Conservation (phyloP, 164 flowering plant genomes). For the Kingdonia uniflora region DNA sequence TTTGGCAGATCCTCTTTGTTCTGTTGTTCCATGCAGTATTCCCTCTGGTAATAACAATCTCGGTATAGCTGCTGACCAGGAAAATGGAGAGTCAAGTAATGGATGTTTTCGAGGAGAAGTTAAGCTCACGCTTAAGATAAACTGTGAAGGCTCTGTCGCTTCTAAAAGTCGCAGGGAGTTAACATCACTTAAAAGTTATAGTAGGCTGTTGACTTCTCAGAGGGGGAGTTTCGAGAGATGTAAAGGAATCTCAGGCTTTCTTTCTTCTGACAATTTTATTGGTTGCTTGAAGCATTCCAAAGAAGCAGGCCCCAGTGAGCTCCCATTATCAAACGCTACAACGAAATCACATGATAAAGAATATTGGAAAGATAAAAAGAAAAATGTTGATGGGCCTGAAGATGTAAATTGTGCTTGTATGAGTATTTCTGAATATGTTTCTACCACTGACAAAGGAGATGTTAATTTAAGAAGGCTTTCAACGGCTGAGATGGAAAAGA, state of each 20-base stretch:
- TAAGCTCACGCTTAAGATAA: conserved; percentile 4
- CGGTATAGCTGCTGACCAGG: conserved; percentile 10
- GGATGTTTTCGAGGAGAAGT: conserved; percentile 13
- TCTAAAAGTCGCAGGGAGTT: conserved; percentile 18
- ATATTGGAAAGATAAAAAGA: conserved; percentile 8
- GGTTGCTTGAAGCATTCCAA: conserved; percentile 9
- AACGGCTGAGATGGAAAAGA: conserved; percentile 5
- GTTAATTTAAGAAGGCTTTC: conserved; percentile 8
- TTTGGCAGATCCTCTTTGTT: conserved; percentile 73
- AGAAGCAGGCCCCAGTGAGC: conserved; percentile 4
- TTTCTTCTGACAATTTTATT: conserved; percentile 6
- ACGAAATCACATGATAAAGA: conserved; percentile 7
- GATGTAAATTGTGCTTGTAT: too few species aligned
- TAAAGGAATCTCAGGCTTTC: conserved; percentile 1
- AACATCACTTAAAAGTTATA: conserved; percentile 44
- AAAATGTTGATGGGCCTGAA: conserved; percentile 12
- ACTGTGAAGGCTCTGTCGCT: conserved; percentile 17
- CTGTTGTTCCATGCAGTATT: conserved; percentile 80
- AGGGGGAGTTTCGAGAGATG: too few species aligned
- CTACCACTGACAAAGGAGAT: conserved; percentile 8
- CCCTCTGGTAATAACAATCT: conserved; percentile 23
- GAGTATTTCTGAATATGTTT: conserved; percentile 23
- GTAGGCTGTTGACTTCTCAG: conserved; percentile 17
- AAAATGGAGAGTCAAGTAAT: conserved; percentile 10
- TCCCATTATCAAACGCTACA: conserved; percentile 1